Base-by-base conservation (phyloP, 495 filamentous ascomycete genomes). In the Aspergillus panamensis region DNA sequence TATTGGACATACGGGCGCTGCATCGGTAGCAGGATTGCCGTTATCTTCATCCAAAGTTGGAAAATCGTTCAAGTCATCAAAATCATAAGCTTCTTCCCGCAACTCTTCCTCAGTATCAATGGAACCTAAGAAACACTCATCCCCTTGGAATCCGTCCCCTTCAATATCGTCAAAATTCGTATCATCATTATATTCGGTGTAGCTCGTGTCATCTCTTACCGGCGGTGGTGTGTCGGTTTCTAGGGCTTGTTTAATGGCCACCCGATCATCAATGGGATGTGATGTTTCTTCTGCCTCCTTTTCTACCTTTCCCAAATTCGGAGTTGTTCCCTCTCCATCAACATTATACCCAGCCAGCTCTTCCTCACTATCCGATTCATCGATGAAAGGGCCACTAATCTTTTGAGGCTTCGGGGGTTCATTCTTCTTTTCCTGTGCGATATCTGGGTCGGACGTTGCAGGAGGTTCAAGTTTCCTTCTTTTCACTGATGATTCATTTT, bases 81-180 rank as follows among this genome's bases (percentile, higher is more conserved):
- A 51, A 5, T 45, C 63, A 42, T 60, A 14, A n/a, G 51, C 52
- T 32, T 57, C 58, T 44, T 66, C 66, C 49, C 57, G 66, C 58
- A 57, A 57, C 51, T 69, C 57, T 53, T 65, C 71, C 33, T 61
- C 62, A 43, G 65, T 63, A 56, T 71, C 63, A 42, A 59, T 31
- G 65, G 72, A 48, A 71, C 78, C 67, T 76, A 77, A 55, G 78
- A 73, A 66, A 37, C 73, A 71, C 37, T 74, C 68, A 40, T 71
- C 74, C 33, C 32, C 58, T 67, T 69, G 51, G 64, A 71, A 66
- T 55, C 66, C 69, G 19, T 74, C 64, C 43, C 75, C 76, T 73
- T 86, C 86, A 60, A 87, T 73, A 64, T 87, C 87, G 60, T 87
- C 85, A 73, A 89, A 88, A 68, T 86, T 85, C 54, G 84, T 80